Percentiles rank a stretch among this genome's conserved stretches.
These are phyloP conservation scores for Aspergillus ellipticus DNA, from an alignment of 495 filamentous ascomycete genomes.

Conservation along the genomic window DNA sequence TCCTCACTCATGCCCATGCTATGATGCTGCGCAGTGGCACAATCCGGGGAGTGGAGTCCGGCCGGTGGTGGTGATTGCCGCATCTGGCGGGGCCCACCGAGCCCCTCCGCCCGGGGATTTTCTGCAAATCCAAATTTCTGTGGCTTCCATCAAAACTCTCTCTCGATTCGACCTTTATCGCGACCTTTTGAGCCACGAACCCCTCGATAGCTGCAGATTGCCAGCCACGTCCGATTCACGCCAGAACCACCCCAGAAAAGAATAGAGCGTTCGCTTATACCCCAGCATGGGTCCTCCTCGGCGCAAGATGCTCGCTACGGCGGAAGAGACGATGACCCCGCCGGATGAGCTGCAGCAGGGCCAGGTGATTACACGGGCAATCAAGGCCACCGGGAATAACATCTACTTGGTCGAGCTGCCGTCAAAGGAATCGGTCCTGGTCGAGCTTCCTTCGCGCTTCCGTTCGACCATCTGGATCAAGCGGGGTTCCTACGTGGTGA, in stretches of 20 bases:
- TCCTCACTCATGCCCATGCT: too few species aligned
- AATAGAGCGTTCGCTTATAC: not conserved
- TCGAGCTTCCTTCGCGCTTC: conserved; percentile 77
- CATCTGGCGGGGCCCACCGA: not conserved
- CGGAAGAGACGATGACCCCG: conserved; percentile 70
- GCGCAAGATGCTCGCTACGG: conserved; percentile 68
- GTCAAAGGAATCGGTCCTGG: conserved; percentile 51
- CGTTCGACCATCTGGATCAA: conserved; percentile 89
- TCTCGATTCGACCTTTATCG: too few species aligned
- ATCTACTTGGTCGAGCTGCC: conserved; percentile 71
- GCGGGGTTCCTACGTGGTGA: conserved; percentile 78
- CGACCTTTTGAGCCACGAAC: too few species aligned
- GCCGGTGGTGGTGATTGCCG: not conserved
- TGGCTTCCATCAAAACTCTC: not conserved
- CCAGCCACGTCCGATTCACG: not conserved
- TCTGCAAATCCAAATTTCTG: not conserved
- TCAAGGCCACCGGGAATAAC: conserved; percentile 83
- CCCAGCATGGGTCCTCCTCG: conserved; percentile 66
- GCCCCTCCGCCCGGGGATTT: not conserved
- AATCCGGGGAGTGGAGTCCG: too few species aligned
- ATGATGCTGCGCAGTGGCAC: too few species aligned
- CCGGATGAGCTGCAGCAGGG: conserved; percentile 59
- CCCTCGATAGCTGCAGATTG: not conserved
- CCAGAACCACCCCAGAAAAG: not conserved
- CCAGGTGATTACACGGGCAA: conserved; percentile 69